A percentile compares a stretch with the other conserved stretches of the same genome.
phyloP scores from a whole-genome alignment of 2,329 filamentous ascomycete species.

The Colletotrichum godetiae region DNA sequence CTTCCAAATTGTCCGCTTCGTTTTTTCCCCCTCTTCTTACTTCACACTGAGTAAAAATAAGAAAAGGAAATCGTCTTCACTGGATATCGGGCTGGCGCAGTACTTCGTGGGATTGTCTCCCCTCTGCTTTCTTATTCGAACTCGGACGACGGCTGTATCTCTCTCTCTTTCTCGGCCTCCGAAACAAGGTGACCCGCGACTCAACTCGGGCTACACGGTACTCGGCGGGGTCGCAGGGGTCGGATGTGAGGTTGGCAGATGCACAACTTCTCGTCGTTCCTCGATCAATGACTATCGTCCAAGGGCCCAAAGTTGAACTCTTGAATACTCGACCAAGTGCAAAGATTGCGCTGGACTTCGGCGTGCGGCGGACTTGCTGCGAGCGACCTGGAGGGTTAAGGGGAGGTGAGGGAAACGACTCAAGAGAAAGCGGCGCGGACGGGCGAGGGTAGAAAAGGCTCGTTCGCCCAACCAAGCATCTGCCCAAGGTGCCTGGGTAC shows the following conservation, averaged over 20 bases:
- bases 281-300: conserved; percentile 31
- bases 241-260: neutral
- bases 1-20: conserved; percentile 5
- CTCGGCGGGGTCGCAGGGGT: conserved; percentile 12
- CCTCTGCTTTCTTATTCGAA: conserved; percentile 32
- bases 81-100: neutral
- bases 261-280: conserved; percentile 17
- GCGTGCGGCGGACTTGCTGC: conserved; percentile 19
- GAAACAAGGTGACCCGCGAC: conserved; percentile 27
- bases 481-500: conserved; percentile 30
- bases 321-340: conserved; percentile 27
- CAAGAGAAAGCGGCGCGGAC: conserved; percentile 20
- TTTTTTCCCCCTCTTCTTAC: neutral
- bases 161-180: conserved; percentile 24
- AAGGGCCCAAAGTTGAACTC: conserved; percentile 19
- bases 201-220: conserved; percentile 32
- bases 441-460: conserved; percentile 36
- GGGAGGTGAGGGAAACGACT: conserved; percentile 14
- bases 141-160: conserved; percentile 22
- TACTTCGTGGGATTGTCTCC: conserved; percentile 21
- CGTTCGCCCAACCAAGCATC: conserved; percentile 28
- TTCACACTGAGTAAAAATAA: neutral
- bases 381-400: conserved; percentile 30
- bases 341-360: conserved; percentile 31
- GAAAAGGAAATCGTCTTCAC: neutral